phyloP scores from a whole-genome alignment of 1,284 basidiomycete species.

The Ceratobasidium sp. region DNA sequence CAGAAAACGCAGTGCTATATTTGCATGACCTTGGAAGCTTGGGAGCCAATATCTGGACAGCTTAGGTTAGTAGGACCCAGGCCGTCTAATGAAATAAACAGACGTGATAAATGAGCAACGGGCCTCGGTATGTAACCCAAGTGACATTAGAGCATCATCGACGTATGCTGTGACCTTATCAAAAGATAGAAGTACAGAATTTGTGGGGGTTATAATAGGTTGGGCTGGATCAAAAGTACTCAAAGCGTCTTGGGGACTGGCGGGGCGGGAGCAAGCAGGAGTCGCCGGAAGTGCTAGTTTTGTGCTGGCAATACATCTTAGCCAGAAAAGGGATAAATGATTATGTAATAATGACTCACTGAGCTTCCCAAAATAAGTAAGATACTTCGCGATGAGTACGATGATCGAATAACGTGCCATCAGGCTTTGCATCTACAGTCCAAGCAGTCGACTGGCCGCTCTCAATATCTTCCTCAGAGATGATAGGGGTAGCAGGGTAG shows the following conservation, averaged over 20 bases:
- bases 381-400: constrained; percentile 52
- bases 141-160: constrained; percentile 56
- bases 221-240: constrained; percentile 46
- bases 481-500: constrained; percentile 50
- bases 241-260: not conserved
- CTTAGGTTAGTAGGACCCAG: constrained; percentile 62
- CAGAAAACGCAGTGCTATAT: constrained; percentile 65
- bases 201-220: constrained; percentile 47
- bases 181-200: constrained; percentile 57
- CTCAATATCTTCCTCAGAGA: not conserved
- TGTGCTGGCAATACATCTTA: not conserved
- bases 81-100: constrained; percentile 49
- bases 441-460: constrained; percentile 52
- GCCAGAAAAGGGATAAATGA: not conserved
- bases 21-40: constrained; percentile 58
- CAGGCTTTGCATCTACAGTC: constrained; percentile 53
- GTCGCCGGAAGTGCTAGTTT: not conserved
- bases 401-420: constrained; percentile 54
- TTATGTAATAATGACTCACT: constrained; percentile 45
- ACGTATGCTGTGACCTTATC: constrained; percentile 58
- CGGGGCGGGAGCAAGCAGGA: constrained; percentile 18
- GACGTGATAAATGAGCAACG: constrained; percentile 63
- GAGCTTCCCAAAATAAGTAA: constrained; percentile 60
- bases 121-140: constrained; percentile 62
- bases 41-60: constrained; percentile 63